Evolutionary conservation across 1,284 basidiomycete genomes (phyloP).

Genomic region (Austroboletus rostrupii): DNA sequence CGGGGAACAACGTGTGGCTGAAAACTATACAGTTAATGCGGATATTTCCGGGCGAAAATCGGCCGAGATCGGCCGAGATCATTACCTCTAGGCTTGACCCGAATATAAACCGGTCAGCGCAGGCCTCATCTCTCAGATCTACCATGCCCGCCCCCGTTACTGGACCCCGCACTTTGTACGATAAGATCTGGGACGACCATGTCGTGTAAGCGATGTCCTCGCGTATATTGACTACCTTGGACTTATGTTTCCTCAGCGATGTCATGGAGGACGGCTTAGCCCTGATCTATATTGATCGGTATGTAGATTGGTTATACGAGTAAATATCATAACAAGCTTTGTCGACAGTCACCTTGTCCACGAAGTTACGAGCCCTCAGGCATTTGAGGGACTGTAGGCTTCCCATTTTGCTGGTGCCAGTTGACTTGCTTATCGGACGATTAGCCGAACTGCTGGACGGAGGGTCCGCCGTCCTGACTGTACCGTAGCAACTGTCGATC

Average conservation of each 20-base stretch:
- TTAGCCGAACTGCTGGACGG: slow-evolving; percentile 75
- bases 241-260: slow-evolving; percentile 44
- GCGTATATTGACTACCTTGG: slow-evolving; percentile 1
- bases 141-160: slow-evolving; percentile 51
- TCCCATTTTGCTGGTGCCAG: background rate
- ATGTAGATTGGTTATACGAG: slow-evolving; percentile 16
- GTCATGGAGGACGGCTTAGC: slow-evolving; percentile 80
- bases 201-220: slow-evolving; percentile 61
- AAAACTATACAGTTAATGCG: slow-evolving; percentile 37
- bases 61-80: slow-evolving; percentile 26
- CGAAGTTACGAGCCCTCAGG: slow-evolving; percentile 95
- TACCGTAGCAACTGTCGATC: slow-evolving; percentile 92
- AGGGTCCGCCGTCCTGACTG: slow-evolving; percentile 88
- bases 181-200: slow-evolving; percentile 97
- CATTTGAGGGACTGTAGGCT: slow-evolving; percentile 87
- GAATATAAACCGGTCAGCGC: background rate
- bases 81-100: slow-evolving; percentile 2
- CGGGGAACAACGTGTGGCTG: slow-evolving; percentile 35
- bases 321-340: slow-evolving; percentile 1
- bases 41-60: slow-evolving; percentile 23
- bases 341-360: slow-evolving; percentile 81
- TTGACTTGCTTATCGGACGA: slow-evolving; percentile 13
- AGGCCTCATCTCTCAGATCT: background rate
- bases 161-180: slow-evolving; percentile 82
- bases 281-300: slow-evolving; percentile 92